These are phyloP conservation scores for Lactarius vividus DNA, from an alignment of 768 basidiomycete species.

Conservation along the genomic window DNA sequence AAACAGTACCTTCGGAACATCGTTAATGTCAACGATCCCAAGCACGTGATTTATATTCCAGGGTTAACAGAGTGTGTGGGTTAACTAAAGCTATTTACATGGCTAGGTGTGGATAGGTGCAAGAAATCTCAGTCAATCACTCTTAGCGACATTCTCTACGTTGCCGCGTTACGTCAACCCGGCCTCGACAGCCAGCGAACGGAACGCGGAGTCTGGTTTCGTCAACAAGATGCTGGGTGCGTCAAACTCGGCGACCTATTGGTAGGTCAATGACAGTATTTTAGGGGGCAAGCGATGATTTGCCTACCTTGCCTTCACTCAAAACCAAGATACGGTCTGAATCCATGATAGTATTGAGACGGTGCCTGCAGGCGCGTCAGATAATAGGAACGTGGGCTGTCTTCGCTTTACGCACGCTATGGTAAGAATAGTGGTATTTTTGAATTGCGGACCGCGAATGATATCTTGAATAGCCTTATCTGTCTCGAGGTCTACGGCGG, in stretches of 20 bases:
- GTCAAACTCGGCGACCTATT: constrained; percentile 75
- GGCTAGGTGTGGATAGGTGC: neutral
- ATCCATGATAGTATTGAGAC: constrained; percentile 80
- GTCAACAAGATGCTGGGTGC: constrained; percentile 60
- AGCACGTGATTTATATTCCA: no score
- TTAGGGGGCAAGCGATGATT: neutral
- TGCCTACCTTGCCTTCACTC: constrained; percentile 63
- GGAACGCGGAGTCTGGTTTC: constrained; percentile 56
- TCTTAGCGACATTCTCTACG: neutral
- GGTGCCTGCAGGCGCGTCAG: constrained; percentile 47
- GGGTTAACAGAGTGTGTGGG: no score
- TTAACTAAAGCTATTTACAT: neutral
- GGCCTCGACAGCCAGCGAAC: constrained; percentile 63
- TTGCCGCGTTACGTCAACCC: constrained; percentile 39
- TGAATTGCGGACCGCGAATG: constrained; percentile 75
- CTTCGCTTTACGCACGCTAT: constrained; percentile 61
- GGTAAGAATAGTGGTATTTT: constrained; percentile 77
- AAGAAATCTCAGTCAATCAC: neutral
- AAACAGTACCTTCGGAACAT: constrained; percentile 11
- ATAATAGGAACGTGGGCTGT: constrained; percentile 6
- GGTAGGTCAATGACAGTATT: constrained; percentile 7
- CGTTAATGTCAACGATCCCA: neutral
- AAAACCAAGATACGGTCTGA: constrained; percentile 82
- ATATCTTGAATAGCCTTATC: constrained; percentile 87
- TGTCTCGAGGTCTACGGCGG: constrained; percentile 87